Conservation (phyloP, 768 basidiomycete species). For the Tulasnella sp. region DNA sequence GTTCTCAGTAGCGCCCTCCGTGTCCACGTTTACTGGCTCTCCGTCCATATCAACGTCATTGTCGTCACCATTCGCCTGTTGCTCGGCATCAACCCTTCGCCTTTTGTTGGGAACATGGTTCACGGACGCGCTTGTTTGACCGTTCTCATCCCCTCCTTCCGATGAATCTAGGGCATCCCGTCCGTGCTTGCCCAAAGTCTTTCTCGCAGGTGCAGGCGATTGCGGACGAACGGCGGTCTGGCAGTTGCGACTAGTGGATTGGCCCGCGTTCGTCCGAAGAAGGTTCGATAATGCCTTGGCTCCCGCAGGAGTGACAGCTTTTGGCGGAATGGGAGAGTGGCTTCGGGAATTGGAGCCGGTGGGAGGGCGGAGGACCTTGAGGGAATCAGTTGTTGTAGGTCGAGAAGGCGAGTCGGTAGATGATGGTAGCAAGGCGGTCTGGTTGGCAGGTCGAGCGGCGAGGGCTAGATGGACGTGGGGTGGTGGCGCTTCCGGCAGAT, state of each 20-base stretch:
- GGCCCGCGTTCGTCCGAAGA: background rate
- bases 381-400: background rate
- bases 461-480: background rate
- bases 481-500: background rate
- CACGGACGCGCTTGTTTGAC: background rate
- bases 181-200: background rate
- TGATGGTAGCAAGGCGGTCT: no score
- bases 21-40: background rate
- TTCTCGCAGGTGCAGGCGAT: background rate
- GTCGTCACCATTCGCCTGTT: background rate
- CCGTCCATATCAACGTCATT: conserved; percentile 4
- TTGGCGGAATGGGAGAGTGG: background rate
- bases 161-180: background rate
- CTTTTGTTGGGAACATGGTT: background rate
- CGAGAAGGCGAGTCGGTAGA: no score
- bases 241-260: no score
- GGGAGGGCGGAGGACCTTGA: background rate
- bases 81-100: background rate
- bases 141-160: background rate
- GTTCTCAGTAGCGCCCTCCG: background rate
- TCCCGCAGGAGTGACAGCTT: background rate
- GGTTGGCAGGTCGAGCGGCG: background rate
- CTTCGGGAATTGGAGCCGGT: background rate
- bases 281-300: background rate
- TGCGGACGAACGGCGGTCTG: background rate